A percentile compares a stretch with the other conserved stretches of the same genome.
Evolutionary conservation across 2,329 filamentous ascomycete species (phyloP).

Genomic region (Amesomyces nigricolor): DNA sequence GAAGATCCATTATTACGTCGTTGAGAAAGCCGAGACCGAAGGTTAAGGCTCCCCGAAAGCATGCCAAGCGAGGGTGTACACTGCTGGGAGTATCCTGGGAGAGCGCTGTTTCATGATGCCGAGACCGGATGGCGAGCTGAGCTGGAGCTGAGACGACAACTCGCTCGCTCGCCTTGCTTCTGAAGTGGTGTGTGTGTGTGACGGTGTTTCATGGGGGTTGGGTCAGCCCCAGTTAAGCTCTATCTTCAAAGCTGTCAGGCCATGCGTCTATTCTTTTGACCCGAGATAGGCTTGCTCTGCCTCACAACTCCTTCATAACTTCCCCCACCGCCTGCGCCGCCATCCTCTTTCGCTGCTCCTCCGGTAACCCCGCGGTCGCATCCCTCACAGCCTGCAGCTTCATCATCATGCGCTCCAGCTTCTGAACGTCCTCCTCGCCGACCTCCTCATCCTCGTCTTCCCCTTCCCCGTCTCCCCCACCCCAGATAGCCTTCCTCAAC

Average conservation of each 20-base stretch:
- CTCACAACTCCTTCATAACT: too few species aligned
- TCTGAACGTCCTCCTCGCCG: constrained; percentile 48
- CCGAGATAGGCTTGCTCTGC: too few species aligned
- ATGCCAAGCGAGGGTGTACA: too few species aligned
- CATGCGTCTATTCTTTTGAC: too few species aligned
- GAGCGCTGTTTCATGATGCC: not conserved
- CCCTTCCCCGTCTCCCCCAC: constrained; percentile 28
- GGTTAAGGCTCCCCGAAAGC: too few species aligned
- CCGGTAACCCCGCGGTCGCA: constrained; percentile 52
- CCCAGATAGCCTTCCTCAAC: constrained; percentile 48
- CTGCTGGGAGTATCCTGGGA: not conserved
- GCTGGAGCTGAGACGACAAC: not conserved
- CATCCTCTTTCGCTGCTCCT: constrained; percentile 55
- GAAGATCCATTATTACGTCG: too few species aligned
- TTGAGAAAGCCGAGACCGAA: too few species aligned
- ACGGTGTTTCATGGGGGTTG: too few species aligned
- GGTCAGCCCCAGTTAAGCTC: too few species aligned
- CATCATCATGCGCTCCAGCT: constrained; percentile 58
- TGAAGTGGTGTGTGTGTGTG: not conserved
- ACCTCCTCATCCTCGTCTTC: constrained; percentile 34
- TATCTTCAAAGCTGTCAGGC: too few species aligned
- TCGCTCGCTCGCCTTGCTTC: not conserved
- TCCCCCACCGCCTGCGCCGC: constrained; percentile 58
- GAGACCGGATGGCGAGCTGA: not conserved
- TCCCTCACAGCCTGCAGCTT: constrained; percentile 58